Conservation (phyloP, 768 basidiomycete genomes). For the Rhodosporidiobolus sp. region DNA sequence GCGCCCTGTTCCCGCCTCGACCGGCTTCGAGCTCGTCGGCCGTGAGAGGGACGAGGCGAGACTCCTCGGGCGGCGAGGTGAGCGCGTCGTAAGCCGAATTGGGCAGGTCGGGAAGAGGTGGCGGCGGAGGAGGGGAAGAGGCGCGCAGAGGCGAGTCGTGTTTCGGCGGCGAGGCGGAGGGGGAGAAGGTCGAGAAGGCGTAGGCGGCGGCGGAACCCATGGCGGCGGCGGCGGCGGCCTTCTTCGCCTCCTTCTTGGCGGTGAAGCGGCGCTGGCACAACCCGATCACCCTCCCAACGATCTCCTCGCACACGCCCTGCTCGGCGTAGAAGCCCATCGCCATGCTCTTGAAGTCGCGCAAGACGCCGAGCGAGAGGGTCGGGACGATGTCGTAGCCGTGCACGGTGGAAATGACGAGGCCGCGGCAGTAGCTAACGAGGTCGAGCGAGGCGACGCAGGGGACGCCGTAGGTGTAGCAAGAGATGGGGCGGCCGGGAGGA, state of each 20-base stretch:
- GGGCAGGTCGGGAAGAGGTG: neutral
- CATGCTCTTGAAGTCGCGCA: slow-evolving; percentile 50
- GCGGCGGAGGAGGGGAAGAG: neutral
- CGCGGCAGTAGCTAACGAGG: slow-evolving; percentile 46
- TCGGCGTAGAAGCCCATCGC: slow-evolving; percentile 50
- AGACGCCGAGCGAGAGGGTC: slow-evolving; percentile 45
- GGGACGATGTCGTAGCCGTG: slow-evolving; percentile 49
- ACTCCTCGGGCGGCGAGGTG: slow-evolving; percentile 28
- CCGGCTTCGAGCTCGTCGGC: slow-evolving; percentile 38
- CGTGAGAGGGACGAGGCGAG: slow-evolving; percentile 33
- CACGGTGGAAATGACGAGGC: slow-evolving; percentile 48
- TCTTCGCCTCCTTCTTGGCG: slow-evolving; percentile 12
- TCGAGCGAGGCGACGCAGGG: slow-evolving; percentile 50
- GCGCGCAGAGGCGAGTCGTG: too few relatives aligned
- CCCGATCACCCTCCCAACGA: slow-evolving; percentile 49
- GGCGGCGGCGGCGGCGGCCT: neutral
- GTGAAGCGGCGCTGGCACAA: slow-evolving; percentile 44
- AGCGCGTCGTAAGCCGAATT: neutral
- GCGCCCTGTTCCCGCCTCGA: slow-evolving; percentile 41
- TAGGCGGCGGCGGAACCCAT: neutral
- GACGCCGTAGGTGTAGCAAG: slow-evolving; percentile 49
- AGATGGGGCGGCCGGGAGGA: slow-evolving; percentile 50
- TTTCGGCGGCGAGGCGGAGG: neutral
- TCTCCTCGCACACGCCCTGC: slow-evolving; percentile 48
- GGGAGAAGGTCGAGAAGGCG: neutral